These are phyloP conservation scores for Fusarium caatingaense DNA, from an alignment of 2,329 filamentous ascomycete species.

Conservation along the genomic window DNA sequence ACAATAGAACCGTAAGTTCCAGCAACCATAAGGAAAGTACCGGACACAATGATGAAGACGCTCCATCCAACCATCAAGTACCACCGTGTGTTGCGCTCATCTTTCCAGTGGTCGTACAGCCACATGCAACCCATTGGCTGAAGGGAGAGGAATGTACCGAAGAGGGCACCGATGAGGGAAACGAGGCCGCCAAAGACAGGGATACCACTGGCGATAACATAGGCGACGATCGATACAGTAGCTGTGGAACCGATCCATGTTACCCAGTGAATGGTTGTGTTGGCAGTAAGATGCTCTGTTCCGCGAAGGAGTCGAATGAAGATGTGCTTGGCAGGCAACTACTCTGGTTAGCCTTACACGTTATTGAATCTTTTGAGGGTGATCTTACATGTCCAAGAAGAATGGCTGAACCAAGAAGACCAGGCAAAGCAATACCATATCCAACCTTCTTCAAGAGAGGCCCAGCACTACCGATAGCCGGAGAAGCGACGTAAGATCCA, in stretches of 20 bases:
- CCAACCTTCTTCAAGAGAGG: conserved; percentile 55
- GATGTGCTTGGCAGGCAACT: conserved; percentile 29
- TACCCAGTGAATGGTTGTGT: conserved; percentile 47
- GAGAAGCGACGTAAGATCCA: conserved; percentile 59
- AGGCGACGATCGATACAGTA: conserved; percentile 42
- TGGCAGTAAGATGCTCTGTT: conserved; percentile 46
- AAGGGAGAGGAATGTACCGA: conserved; percentile 48
- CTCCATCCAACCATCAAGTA: conserved; percentile 28
- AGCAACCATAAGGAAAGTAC: conserved; percentile 56
- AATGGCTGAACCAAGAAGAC: conserved; percentile 43
- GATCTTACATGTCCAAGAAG: conserved; percentile 45
- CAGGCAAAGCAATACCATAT: conserved; percentile 53
- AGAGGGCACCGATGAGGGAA: conserved; percentile 47
- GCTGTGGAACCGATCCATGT: conserved; percentile 48
- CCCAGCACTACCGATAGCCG: conserved; percentile 59
- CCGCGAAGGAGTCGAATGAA: conserved; percentile 43
- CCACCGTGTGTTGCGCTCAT: conserved; percentile 27
- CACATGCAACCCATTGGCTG: conserved; percentile 47
- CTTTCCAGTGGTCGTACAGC: conserved; percentile 45
- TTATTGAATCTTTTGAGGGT: fast-evolving
- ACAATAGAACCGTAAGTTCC: conserved; percentile 59
- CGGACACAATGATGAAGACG: conserved; percentile 24
- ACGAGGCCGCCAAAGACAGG: conserved; percentile 46
- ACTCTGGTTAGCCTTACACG: not conserved
- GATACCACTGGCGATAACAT: conserved; percentile 42